Percentiles rank a stretch among this genome's conserved stretches.
phyloP scores from a whole-genome alignment of 2,329 filamentous ascomycete genomes.

The Exophiala dermatitidis region DNA sequence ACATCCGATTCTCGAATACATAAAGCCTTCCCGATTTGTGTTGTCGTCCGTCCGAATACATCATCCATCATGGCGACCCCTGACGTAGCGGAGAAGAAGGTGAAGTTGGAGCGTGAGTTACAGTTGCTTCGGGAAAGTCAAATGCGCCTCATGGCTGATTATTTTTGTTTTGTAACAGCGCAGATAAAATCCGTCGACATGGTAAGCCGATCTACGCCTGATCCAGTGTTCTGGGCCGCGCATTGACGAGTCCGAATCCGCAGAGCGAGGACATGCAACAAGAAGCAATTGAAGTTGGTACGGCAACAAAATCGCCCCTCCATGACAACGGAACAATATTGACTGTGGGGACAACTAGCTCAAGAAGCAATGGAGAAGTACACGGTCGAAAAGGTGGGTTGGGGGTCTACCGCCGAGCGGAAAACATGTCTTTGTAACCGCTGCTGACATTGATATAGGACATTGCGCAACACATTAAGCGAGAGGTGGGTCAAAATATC shows the following conservation, averaged over 20 bases:
- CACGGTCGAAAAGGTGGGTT: conserved; percentile 62
- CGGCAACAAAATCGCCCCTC: conserved; percentile 33
- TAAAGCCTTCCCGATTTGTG: neutral
- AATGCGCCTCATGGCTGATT: conserved; percentile 7
- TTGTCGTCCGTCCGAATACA: neutral
- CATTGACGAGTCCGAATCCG: conserved; percentile 21
- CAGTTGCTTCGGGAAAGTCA: neutral
- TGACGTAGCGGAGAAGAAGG: conserved; percentile 44
- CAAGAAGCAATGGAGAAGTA: conserved; percentile 65
- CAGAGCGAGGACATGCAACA: conserved; percentile 96
- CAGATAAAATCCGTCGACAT: conserved; percentile 98
- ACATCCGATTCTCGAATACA: neutral
- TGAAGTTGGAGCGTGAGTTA: conserved; percentile 67
- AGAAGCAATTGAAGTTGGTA: conserved; percentile 93
- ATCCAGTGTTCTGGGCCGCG: conserved; percentile 6
- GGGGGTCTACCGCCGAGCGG: neutral
- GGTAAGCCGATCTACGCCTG: conserved; percentile 47
- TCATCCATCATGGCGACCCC: conserved; percentile 16
- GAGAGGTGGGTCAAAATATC: conserved; percentile 55
- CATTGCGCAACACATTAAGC: conserved; percentile 93
- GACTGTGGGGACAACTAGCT: conserved; percentile 39
- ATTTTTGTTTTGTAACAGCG: conserved; percentile 48
- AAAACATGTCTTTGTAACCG: neutral
- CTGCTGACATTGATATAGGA: conserved; percentile 52
- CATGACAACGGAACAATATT: neutral